A percentile compares a stretch with the other conserved stretches of the same genome.
These are phyloP conservation scores for Acarospora socialis DNA, from an alignment of 2,329 filamentous ascomycete genomes.

Conservation along the genomic window DNA sequence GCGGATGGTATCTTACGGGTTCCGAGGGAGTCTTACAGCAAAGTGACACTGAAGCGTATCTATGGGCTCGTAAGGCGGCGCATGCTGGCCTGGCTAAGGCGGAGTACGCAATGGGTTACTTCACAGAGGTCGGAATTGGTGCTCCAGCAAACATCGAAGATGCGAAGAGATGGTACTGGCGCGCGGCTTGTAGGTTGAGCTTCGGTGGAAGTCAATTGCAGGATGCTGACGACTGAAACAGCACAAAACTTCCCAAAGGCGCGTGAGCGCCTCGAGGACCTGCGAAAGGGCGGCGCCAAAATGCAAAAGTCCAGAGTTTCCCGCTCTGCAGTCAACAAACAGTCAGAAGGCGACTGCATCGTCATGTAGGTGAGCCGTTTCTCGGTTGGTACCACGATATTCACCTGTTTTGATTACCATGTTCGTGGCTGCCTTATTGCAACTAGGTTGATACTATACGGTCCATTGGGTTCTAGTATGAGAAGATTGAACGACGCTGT, in stretches of 20 bases:
- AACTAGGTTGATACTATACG: no score
- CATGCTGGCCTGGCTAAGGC: conserved; percentile 79
- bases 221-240: conserved; percentile 25
- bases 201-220: conserved; percentile 2
- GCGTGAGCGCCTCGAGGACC: conserved; percentile 77
- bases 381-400: no score
- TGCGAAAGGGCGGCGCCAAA: conserved; percentile 66
- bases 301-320: conserved; percentile 64
- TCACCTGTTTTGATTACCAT: no score
- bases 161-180: conserved; percentile 95
- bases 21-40: conserved; percentile 76
- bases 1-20: conserved; percentile 91
- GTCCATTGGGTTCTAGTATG: no score
- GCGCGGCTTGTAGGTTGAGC: conserved; percentile 70
- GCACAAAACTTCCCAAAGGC: conserved; percentile 93
- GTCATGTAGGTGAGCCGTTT: conserved; percentile 65
- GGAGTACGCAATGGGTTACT: conserved; percentile 97
- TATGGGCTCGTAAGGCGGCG: conserved; percentile 92
- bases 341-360: conserved; percentile 77
- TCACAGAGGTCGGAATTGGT: conserved; percentile 89
- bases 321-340: conserved; percentile 64
- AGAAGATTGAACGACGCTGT: no score
- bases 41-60: conserved; percentile 88
- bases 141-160: conserved; percentile 77
- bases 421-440: no score